Percentiles rank a stretch among this genome's conserved stretches.
Conservation (phyloP, 495 filamentous ascomycete genomes). For the Apiosordaria backusii region DNA sequence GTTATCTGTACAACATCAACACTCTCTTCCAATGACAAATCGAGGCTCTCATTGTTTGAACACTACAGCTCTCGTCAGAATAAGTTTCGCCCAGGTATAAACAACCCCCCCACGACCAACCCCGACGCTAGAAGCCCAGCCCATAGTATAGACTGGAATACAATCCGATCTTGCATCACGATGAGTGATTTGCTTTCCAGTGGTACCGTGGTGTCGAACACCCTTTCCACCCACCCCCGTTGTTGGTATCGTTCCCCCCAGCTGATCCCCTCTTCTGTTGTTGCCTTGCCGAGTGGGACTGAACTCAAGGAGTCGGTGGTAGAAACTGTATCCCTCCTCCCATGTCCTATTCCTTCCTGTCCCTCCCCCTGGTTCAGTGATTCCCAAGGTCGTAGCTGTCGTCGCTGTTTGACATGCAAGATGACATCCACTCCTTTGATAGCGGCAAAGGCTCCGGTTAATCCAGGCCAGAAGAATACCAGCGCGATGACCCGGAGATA, state of each 20-base stretch:
- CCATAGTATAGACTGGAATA: slow-evolving; percentile 48
- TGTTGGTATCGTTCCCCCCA: slow-evolving; percentile 58
- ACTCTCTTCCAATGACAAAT: background rate
- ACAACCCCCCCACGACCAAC: slow-evolving; percentile 34
- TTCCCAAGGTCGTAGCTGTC: slow-evolving; percentile 69
- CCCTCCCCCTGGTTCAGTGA: background rate
- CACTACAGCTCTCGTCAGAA: background rate
- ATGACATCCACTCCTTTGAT: slow-evolving; percentile 62
- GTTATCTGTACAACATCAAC: too few relatives aligned
- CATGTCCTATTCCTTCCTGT: background rate
- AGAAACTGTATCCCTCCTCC: background rate
- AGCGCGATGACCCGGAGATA: slow-evolving; percentile 54
- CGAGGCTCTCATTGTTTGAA: background rate
- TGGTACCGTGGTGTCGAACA: slow-evolving; percentile 61
- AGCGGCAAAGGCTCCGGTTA: slow-evolving; percentile 57
- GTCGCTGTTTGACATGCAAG: slow-evolving; percentile 53
- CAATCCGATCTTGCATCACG: slow-evolving; percentile 63
- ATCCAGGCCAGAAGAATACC: slow-evolving; percentile 57
- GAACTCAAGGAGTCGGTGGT: slow-evolving; percentile 31
- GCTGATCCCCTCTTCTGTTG: slow-evolving; percentile 23
- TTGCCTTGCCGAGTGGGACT: slow-evolving; percentile 50
- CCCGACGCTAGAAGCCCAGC: slow-evolving; percentile 31
- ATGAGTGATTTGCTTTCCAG: slow-evolving; percentile 60
- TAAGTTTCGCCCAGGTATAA: slow-evolving; percentile 21
- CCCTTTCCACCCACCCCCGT: slow-evolving; percentile 54